Evolutionary conservation across 225 moss, liverwort and hornwort species (phyloP).

Genomic region (Physcomitrellopsis africana): DNA sequence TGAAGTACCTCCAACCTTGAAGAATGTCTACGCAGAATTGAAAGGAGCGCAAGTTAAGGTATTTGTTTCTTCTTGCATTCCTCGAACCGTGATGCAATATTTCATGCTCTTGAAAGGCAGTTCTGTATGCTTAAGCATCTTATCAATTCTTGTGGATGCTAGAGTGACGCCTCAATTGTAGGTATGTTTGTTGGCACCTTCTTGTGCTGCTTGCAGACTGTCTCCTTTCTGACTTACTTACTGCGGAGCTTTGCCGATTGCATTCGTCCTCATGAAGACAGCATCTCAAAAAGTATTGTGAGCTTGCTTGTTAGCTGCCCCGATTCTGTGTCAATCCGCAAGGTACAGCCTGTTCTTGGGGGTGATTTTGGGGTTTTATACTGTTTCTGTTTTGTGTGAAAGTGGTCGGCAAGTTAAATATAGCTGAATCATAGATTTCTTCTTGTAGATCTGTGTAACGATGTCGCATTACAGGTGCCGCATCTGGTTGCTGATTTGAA

Average conservation of each 20-base stretch:
- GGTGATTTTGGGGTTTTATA: slow-evolving; percentile 7
- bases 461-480: slow-evolving; percentile 6
- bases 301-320: slow-evolving; percentile 98
- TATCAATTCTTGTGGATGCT: slow-evolving; percentile 1
- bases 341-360: slow-evolving; percentile 57
- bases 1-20: slow-evolving; percentile 81
- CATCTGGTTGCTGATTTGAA: slow-evolving; percentile 12
- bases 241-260: slow-evolving; percentile 95
- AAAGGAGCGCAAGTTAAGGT: slow-evolving; percentile 99
- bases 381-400: slow-evolving; percentile 1
- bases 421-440: not conserved
- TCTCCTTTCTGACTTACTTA: slow-evolving; percentile 96
- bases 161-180: slow-evolving; percentile 7
- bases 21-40: slow-evolving; percentile 90
- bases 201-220: slow-evolving; percentile 68
- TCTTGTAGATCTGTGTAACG: not conserved
- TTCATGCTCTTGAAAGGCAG: not conserved
- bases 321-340: slow-evolving; percentile 96
- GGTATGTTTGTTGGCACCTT: slow-evolving; percentile 8
- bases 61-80: slow-evolving; percentile 25
- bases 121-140: slow-evolving; percentile 5
- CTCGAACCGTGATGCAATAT: not conserved
- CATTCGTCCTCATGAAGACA: slow-evolving; percentile 98
- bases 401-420: slow-evolving; percentile 6
- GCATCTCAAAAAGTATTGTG: slow-evolving; percentile 98